Conservation (phyloP, 768 basidiomycete genomes). For the Coprinellus micaceus region DNA sequence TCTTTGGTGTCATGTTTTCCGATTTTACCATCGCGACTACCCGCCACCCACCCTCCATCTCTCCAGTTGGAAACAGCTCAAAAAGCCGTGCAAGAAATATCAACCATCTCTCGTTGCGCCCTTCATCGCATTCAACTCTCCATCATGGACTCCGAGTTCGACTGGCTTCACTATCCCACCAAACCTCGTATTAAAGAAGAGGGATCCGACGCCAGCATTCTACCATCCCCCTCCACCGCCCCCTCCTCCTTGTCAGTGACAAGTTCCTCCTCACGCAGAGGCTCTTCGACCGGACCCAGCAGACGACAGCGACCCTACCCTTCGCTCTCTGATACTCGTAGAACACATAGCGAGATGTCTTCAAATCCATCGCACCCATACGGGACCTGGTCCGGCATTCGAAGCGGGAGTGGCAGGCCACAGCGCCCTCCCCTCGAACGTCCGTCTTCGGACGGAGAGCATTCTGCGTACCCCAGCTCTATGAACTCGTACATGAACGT, state of each 20-base stretch:
- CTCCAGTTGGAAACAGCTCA: slow-evolving; percentile 4
- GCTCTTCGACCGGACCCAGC: slow-evolving; percentile 28
- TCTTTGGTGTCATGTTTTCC: slow-evolving; percentile 5
- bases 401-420: slow-evolving; percentile 29
- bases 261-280: slow-evolving; percentile 28
- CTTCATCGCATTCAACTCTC: slow-evolving; percentile 4
- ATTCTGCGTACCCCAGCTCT: slow-evolving; percentile 27
- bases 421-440: slow-evolving; percentile 32
- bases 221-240: slow-evolving; percentile 19
- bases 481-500: slow-evolving; percentile 36
- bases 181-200: slow-evolving; percentile 46
- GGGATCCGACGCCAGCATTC: slow-evolving; percentile 32
- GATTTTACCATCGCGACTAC: slow-evolving; percentile 7
- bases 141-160: slow-evolving; percentile 29
- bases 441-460: slow-evolving; percentile 35
- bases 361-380: slow-evolving; percentile 31
- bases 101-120: slow-evolving; percentile 7
- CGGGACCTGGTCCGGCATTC: slow-evolving; percentile 26
- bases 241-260: slow-evolving; percentile 22
- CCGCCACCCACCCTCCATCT: slow-evolving; percentile 3
- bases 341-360: slow-evolving; percentile 27
- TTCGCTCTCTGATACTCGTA: slow-evolving; percentile 23
- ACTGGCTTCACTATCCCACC: slow-evolving; percentile 28
- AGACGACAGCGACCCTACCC: slow-evolving; percentile 38
- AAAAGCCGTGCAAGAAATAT: slow-evolving; percentile 13